Percentiles rank a stretch among this genome's conserved stretches.
These are phyloP conservation scores for Immersiella caudata DNA, from an alignment of 495 filamentous ascomycete genomes.

Conservation along the genomic window DNA sequence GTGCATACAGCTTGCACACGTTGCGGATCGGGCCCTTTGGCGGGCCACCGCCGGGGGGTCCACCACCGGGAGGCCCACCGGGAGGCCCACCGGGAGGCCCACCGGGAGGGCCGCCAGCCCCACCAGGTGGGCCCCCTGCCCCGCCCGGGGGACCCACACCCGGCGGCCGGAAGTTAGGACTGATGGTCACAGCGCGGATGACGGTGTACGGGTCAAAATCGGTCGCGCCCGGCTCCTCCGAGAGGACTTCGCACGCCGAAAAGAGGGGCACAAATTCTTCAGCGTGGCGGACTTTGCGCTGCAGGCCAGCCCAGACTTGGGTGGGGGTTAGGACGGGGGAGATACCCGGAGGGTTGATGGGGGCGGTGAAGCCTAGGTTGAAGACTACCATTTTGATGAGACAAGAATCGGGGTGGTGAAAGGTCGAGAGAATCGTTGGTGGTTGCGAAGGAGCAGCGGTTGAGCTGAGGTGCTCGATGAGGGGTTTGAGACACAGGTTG, in stretches of 20 bases:
- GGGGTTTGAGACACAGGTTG: too few species aligned
- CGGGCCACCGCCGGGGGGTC: not conserved
- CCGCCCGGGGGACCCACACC: constrained; percentile 17
- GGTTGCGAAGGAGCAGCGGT: not conserved
- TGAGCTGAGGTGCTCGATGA: not conserved
- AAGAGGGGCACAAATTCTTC: constrained; percentile 48
- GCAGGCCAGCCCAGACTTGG: constrained; percentile 47
- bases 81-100: too few species aligned
- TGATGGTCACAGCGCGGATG: constrained; percentile 38
- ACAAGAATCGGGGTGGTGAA: not conserved
- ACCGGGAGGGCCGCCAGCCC: not conserved
- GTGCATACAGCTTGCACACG: constrained; percentile 35
- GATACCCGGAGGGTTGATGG: constrained; percentile 41
- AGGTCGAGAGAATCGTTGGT: not conserved
- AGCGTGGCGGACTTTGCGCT: constrained; percentile 43
- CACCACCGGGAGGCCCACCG: not conserved
- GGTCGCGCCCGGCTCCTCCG: constrained; percentile 14
- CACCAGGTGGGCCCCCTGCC: not conserved
- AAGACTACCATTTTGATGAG: constrained; percentile 38
- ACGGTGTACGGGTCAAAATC: constrained; percentile 30
- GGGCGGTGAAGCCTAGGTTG: constrained; percentile 47
- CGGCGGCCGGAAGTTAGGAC: constrained; percentile 21
- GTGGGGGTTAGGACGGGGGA: constrained; percentile 35
- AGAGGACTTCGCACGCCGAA: constrained; percentile 37
- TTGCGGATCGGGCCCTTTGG: constrained; percentile 22